These are phyloP conservation scores for Myrica gale DNA, from an alignment of 306 rosid genomes.

Conservation along the genomic window DNA sequence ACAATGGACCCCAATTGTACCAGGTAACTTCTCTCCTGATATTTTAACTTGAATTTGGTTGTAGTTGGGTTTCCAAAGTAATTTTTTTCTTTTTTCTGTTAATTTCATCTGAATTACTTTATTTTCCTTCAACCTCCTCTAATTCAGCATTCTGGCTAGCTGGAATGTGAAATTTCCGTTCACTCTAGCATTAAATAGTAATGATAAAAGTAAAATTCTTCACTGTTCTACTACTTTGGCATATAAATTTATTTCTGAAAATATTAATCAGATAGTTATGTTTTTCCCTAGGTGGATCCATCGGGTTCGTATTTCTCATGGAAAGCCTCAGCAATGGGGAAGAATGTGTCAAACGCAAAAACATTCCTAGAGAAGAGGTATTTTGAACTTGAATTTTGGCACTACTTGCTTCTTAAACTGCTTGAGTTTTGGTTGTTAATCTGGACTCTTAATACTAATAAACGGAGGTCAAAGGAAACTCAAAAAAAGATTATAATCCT, in stretches of 20 bases:
- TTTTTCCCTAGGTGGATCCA: conserved; percentile 74
- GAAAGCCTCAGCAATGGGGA: conserved; percentile 99
- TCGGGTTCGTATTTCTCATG: conserved; percentile 97
- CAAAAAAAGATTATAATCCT: background rate
- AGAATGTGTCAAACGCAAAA: conserved; percentile 93
- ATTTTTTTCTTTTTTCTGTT: too few relatives aligned
- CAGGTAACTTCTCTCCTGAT: conserved; percentile 49
- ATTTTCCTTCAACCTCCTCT: background rate
- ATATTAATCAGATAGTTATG: background rate
- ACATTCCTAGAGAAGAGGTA: conserved; percentile 99
- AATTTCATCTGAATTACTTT: too few relatives aligned
- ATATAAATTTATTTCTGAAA: background rate
- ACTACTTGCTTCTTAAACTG: background rate
- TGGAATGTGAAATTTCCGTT: background rate
- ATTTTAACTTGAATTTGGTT: background rate
- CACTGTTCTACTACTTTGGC: background rate
- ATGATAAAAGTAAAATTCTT: background rate
- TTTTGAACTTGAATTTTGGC: conserved; percentile 3
- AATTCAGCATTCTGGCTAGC: background rate
- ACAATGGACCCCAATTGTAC: conserved; percentile 86
- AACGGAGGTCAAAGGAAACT: background rate
- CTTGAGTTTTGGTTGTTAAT: background rate
- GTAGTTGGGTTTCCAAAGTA: background rate
- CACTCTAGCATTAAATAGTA: background rate
- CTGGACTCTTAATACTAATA: background rate